Conservation (phyloP, 2,329 filamentous ascomycete species). For the Colletotrichum sp. region DNA sequence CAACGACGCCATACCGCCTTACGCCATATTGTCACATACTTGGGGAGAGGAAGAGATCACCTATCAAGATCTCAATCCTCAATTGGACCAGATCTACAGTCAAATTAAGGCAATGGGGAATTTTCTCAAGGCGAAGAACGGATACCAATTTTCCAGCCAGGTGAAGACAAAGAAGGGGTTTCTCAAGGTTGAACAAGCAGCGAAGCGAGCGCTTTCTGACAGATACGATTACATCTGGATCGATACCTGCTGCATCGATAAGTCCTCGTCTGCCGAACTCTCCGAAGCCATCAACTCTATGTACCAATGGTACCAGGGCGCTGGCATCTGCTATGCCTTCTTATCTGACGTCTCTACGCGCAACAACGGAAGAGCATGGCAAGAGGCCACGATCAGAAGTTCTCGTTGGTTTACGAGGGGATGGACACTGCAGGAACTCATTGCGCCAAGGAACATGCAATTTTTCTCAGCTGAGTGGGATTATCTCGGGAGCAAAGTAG, state of each 20-base stretch:
- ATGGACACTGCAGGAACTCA: background rate
- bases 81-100: background rate
- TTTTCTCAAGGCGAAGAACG: background rate
- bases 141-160: background rate
- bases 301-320: background rate
- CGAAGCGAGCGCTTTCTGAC: background rate
- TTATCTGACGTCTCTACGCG: background rate
- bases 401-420: background rate
- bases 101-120: background rate
- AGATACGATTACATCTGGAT: background rate
- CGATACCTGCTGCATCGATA: background rate
- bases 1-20: background rate
- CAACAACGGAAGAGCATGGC: background rate
- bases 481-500: background rate
- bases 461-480: background rate
- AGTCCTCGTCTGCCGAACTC: background rate
- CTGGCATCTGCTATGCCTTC: background rate
- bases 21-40: background rate
- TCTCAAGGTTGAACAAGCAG: background rate
- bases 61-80: background rate
- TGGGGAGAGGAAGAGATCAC: background rate
- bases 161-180: background rate
- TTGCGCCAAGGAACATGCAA: background rate
- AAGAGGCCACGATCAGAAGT: background rate
- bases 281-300: background rate